Base-by-base conservation (phyloP, 1,284 basidiomycete genomes). In the Earliella scabrosa region DNA sequence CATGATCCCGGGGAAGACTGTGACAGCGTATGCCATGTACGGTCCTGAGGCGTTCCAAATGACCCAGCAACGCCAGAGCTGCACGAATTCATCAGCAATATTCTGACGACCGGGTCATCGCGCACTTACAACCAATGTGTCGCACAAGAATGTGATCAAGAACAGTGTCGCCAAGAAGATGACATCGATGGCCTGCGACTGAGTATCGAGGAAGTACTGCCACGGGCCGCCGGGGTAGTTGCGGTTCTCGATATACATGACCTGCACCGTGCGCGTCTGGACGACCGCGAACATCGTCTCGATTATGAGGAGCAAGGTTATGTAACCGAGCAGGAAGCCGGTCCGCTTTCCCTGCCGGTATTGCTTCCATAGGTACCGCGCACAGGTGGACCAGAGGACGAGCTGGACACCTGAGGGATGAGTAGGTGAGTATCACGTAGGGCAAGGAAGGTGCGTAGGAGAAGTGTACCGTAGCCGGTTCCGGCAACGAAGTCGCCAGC, bases 11-110 rank as follows among this genome's bases (percentile, higher is more conserved):
- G 63, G 68, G 45, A 79, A 68, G 0, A 66, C 55, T 7, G 66
- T 69, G 6, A 71, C 73, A 4, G 69, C 40, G 52, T 67, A 73
- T 6, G 76, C 76, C 8, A 66, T 51, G 1, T 38, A n/a, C 2
- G 54, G 64, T 14, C 74, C 73, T 4, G 71, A 71, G 7, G 72
- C 71, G 14, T 64, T 62, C 76, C 76, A 79, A 20, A 79, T 78
- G 21, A 77, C 71, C 73, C 74, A 78, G 60, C 76, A 78, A n/a
- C 77, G 67, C 76, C 77, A 78, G 21, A 77, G 62, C 77, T 79
- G 41, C 18, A 21, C 24, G 10, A 23, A 9, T n/a, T 36, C 20
- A 27, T 18, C 46, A 11, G 16, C 3, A 4, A 24, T 23, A 38
- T 18, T n/a, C 18, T 4, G 9, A 16, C 14, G 14, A 38, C 8